phyloP scores from a whole-genome alignment of 805 yeast species.

The Candida berthetii region DNA sequence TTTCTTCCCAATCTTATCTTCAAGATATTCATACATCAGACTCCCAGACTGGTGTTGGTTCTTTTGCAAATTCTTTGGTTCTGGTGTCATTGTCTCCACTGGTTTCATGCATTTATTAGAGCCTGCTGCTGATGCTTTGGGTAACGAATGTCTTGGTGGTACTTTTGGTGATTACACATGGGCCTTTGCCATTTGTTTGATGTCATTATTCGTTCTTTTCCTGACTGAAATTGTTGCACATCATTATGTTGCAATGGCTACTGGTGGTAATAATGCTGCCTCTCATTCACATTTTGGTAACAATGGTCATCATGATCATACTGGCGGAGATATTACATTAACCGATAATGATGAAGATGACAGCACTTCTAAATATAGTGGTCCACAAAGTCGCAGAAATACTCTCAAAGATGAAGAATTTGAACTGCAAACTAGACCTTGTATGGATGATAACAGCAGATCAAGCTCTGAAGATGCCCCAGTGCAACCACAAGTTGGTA shows the following conservation, averaged over 20 bases:
- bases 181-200: conserved; percentile 47
- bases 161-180: conserved; percentile 49
- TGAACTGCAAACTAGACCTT: conserved; percentile 2
- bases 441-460: conserved; percentile 2
- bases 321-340: too few species aligned
- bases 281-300: conserved; percentile 53
- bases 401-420: conserved; percentile 10
- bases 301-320: conserved; percentile 17
- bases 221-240: conserved; percentile 42
- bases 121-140: conserved; percentile 59
- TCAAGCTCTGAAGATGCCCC: too few species aligned
- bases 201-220: conserved; percentile 38
- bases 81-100: conserved; percentile 80
- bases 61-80: conserved; percentile 70
- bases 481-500: too few species aligned
- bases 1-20: conserved; percentile 56
- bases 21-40: conserved; percentile 50
- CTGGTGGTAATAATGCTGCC: conserved; percentile 26
- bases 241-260: conserved; percentile 30
- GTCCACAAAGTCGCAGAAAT: background rate
- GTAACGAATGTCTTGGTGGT: conserved; percentile 56
- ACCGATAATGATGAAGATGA: background rate
- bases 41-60: conserved; percentile 61
- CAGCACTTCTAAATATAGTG: too few species aligned
- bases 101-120: conserved; percentile 70